Evolutionary conservation across 495 filamentous ascomycete species (phyloP), one percentile per base, ranked within the genome.

Genomic region (Chaetomium fimeti): DNA sequence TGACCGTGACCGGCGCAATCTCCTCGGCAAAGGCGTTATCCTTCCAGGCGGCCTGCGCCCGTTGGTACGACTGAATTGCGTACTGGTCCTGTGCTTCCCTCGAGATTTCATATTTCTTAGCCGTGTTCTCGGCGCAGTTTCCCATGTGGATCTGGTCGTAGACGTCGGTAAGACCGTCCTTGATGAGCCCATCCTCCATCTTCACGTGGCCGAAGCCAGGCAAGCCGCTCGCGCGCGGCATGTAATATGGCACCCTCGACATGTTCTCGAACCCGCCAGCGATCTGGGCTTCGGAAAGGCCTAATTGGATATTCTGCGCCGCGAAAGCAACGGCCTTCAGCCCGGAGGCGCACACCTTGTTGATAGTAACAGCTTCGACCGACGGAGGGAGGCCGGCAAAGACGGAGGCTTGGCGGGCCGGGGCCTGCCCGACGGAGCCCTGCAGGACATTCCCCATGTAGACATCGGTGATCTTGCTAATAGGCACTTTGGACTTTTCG

Each of bases 241-340:
- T 78, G 71, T 98, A 97, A 79, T 95, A 96, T 8, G 94, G 94
- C 5, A 96, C 91, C 43, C 88, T 85, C 29, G 89, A 88, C 94
- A 98, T 98, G 77, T 90, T 97, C 80, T 98, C 94, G 87, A 98
- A 95, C 25, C 94, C 94, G 66, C 94, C 94, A 11, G 93, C 94
- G 22, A 97, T 83, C 69, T 94, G 89, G 1, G 90, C 92, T 66
- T 93, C 89, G 16, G 91, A 84, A 7, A 93, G 79, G 7, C 94
- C 94, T 13, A 98, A 83, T 72, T 96, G 91, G 70, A 98, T 96
- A 67, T 94, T 92, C 74, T 95, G 91, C 12, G 94, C 93, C 5
- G 93, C 94, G 62, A 98, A 82, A 0, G 81, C 86, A 3, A 98
- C 91, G 2, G 93, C 89, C 76, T 98, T 98, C 58, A 98, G 78